These are phyloP conservation scores for Penicillium canariense DNA, from an alignment of 495 filamentous ascomycete genomes.

Conservation along the genomic window DNA sequence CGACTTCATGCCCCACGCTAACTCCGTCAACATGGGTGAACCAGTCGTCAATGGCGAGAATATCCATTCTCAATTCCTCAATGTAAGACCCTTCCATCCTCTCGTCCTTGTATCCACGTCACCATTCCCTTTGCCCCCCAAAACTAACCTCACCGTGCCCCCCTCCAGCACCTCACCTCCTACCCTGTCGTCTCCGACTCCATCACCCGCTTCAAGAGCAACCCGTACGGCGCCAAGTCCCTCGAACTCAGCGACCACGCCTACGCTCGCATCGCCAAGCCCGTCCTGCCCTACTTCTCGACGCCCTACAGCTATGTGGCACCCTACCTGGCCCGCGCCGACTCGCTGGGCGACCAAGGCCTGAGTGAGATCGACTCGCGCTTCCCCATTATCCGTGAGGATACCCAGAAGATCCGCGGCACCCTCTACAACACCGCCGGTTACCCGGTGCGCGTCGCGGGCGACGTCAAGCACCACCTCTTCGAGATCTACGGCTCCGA, in stretches of 20 bases:
- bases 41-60: constrained; percentile 64
- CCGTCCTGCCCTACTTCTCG: constrained; percentile 72
- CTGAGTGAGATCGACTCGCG: constrained; percentile 70
- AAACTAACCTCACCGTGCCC: not conserved
- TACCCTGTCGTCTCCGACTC: constrained; percentile 84
- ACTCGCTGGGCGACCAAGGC: constrained; percentile 72
- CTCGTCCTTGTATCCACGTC: not conserved
- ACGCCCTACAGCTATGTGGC: constrained; percentile 73
- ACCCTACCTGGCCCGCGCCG: constrained; percentile 80
- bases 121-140: not conserved
- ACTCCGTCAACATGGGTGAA: constrained; percentile 43
- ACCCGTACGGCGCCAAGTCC: constrained; percentile 77
- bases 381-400: constrained; percentile 87
- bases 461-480: constrained; percentile 74
- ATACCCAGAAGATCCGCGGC: constrained; percentile 70
- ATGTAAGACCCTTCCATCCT: constrained; percentile 46
- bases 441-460: constrained; percentile 63
- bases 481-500: constrained; percentile 68
- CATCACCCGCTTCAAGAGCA: constrained; percentile 71
- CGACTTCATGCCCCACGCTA: constrained; percentile 45
- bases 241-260: constrained; percentile 66
- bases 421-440: constrained; percentile 61
- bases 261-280: constrained; percentile 65
- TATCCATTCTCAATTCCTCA: constrained; percentile 62
- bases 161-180: constrained; percentile 68